A percentile compares a stretch with the other conserved stretches of the same genome.
Evolutionary conservation across 2,329 filamentous ascomycete species (phyloP).

Genomic region (Huntiella moniliformis): DNA sequence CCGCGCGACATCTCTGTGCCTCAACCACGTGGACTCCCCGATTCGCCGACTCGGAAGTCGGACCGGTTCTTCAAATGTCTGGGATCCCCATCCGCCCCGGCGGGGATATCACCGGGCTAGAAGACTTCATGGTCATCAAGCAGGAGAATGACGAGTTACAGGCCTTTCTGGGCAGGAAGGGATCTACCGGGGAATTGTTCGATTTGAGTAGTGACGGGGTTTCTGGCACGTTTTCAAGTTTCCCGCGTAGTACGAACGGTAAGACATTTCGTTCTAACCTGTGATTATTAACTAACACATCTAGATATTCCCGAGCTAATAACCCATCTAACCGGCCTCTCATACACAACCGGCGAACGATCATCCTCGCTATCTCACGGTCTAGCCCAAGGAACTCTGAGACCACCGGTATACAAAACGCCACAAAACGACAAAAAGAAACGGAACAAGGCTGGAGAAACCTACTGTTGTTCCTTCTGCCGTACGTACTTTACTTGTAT

Average conservation of each 20-base stretch:
- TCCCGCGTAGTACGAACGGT: constrained; percentile 1
- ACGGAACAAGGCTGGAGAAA: constrained; percentile 71
- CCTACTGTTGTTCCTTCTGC: constrained; percentile 92
- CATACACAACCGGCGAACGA: constrained; percentile 75
- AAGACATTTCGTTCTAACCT: neutral
- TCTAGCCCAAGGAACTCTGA: neutral
- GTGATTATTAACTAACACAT: neutral
- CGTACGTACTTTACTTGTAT: constrained; percentile 30
- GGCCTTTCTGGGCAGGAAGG: no score
- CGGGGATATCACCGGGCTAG: no score
- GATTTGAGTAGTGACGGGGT: no score
- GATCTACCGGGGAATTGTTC: no score
- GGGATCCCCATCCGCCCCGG: no score
- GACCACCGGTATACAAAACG: neutral
- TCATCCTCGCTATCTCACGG: constrained; percentile 64
- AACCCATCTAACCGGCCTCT: constrained; percentile 77
- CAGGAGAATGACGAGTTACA: no score
- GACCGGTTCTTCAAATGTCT: no score
- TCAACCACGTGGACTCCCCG: neutral
- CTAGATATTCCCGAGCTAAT: constrained; percentile 46
- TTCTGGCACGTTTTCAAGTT: neutral
- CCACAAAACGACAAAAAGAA: constrained; percentile 64
- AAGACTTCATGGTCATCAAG: no score
- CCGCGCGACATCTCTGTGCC: neutral
- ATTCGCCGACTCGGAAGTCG: no score